Conservation (phyloP, 139 green algal genomes). For the Coelastrella sp. region DNA sequence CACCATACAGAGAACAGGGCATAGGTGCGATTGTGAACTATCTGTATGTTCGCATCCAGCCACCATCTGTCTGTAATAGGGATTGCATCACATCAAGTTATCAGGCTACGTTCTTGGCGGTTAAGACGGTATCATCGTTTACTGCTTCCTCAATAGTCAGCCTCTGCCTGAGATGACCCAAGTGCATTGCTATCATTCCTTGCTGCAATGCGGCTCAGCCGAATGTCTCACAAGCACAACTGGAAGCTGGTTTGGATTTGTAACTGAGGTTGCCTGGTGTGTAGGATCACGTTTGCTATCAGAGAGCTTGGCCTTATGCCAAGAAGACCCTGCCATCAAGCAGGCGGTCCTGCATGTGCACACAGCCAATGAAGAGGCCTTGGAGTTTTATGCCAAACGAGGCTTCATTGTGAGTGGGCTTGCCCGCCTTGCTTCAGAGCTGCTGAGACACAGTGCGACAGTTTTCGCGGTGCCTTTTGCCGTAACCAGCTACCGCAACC, state of each 20-base stretch:
- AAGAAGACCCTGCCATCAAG: conserved; percentile 35
- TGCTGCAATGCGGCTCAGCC: no score
- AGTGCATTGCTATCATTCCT: no score
- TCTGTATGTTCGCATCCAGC: no score
- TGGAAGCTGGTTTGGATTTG: no score
- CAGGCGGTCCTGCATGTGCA: conserved; percentile 48
- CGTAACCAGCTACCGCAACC: not conserved
- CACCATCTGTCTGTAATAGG: no score
- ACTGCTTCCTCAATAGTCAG: no score
- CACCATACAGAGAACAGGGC: conserved; percentile 5
- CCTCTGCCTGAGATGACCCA: not conserved
- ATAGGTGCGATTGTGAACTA: not conserved
- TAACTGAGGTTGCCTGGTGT: not conserved
- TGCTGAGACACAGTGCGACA: not conserved
- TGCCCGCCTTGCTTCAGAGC: no score
- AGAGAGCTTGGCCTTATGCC: conserved; percentile 20
- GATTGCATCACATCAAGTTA: no score
- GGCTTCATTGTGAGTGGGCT: conserved; percentile 42
- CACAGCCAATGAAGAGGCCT: conserved; percentile 38
- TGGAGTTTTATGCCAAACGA: conserved; percentile 32
- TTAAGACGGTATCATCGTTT: no score
- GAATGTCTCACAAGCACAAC: no score
- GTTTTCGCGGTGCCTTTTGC: not conserved
- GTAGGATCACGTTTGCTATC: conserved; percentile 43
- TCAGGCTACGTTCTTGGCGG: no score